phyloP scores from a whole-genome alignment of 2,329 filamentous ascomycete genomes.

The Sporothrix curviconia region DNA sequence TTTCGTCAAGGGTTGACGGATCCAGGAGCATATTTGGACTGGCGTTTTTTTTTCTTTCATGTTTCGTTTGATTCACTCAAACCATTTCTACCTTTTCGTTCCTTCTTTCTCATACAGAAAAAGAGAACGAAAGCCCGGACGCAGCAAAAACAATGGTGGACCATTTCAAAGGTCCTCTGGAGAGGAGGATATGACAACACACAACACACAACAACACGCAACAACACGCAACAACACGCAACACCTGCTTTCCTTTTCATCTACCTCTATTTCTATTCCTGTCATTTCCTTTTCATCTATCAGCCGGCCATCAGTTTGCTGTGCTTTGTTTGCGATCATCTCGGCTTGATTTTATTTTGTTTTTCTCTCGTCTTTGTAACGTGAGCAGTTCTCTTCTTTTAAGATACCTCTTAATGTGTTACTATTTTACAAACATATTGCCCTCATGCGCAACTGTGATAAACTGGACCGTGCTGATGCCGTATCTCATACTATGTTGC shows the following conservation, averaged over 20 bases:
- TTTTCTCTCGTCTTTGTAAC: too few relatives aligned
- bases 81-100: not conserved
- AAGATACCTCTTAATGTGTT: constrained; percentile 11
- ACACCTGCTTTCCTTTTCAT: not conserved
- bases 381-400: too few relatives aligned
- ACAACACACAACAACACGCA: too few relatives aligned
- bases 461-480: too few relatives aligned
- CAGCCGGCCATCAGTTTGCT: too few relatives aligned
- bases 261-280: too few relatives aligned
- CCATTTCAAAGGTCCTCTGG: not conserved
- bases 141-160: not conserved
- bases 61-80: not conserved
- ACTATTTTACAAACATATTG: not conserved
- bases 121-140: not conserved
- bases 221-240: not conserved
- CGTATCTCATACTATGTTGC: too few relatives aligned
- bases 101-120: not conserved
- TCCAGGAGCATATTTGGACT: not conserved
- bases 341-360: not conserved
- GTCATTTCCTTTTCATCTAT: too few relatives aligned
- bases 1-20: not conserved
- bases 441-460: too few relatives aligned
- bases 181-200: not conserved
- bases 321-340: too few relatives aligned
- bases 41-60: not conserved